Evolutionary conservation across 2,329 filamentous ascomycete species (phyloP).

Genomic region (Plenodomus lindquistii): DNA sequence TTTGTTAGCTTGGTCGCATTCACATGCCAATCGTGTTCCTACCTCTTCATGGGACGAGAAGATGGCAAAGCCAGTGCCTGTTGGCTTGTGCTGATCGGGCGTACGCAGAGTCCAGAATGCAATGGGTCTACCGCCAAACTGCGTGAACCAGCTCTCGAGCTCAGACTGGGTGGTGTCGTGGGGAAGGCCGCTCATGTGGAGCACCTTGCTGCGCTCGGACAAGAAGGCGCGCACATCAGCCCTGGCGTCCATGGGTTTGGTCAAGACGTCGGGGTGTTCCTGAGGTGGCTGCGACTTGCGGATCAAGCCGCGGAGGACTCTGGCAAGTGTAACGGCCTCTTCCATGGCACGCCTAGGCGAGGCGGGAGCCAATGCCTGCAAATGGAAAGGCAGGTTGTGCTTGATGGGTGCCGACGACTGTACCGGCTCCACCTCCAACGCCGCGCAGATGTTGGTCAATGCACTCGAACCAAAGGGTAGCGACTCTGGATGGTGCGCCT

Average conservation of each 20-base stretch:
- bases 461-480: constrained; percentile 95
- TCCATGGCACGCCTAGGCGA: constrained; percentile 97
- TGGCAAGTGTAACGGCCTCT: constrained; percentile 90
- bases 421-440: constrained; percentile 95
- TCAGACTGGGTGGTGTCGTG: constrained; percentile 99
- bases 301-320: constrained; percentile 89
- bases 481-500: constrained; percentile 96
- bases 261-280: constrained; percentile 93
- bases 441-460: constrained; percentile 95
- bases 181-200: constrained; percentile 95
- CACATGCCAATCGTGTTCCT: constrained; percentile 40
- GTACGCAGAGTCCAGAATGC: constrained; percentile 98
- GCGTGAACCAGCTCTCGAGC: constrained; percentile 98
- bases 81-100: constrained; percentile 99
- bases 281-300: constrained; percentile 93
- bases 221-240: constrained; percentile 96
- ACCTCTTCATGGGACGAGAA: constrained; percentile 99
- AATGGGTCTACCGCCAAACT: constrained; percentile 96
- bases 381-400: constrained; percentile 96
- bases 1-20: constrained; percentile 11
- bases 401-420: constrained; percentile 98
- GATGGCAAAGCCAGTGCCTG: constrained; percentile 94
- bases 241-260: constrained; percentile 92
- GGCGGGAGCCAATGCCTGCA: constrained; percentile 92
- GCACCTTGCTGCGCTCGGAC: constrained; percentile 93